Evolutionary conservation across 2,329 filamentous ascomycete species (phyloP), one percentile per base, ranked within the genome.

Genomic region (Sordariomycetes sp.): DNA sequence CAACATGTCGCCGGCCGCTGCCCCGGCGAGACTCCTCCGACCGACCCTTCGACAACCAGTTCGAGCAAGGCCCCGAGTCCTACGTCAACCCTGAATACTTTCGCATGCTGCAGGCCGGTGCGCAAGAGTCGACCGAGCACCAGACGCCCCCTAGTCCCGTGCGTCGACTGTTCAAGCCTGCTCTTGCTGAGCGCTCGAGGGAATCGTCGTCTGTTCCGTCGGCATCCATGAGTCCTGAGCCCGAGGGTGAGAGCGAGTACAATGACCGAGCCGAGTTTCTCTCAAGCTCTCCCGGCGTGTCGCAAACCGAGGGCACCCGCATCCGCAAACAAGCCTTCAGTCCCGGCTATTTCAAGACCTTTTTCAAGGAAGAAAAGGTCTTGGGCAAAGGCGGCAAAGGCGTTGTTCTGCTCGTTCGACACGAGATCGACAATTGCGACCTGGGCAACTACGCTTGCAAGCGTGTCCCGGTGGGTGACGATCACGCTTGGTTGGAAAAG

Each of bases 381-480:
- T 68, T 98, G 1, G 92, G 92, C 0, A 75, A 82, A 49, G 92
- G 93, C 16, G 92, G 93, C 4, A 94, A 94, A 53, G 92, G 92
- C 0, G 87, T 98, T 4, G 92, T 98, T 2, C 60, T 98, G 30
- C 69, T 96, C n/a, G 92, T 98, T 8, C 79, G 85, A 39, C 92
- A 98, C 59, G 72, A 94, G 44, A 76, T 98, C 38, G 92, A 96
- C 54, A 82, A 86, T 16, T 90, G 94, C 29, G 74, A 79, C 21
- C 68, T 98, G 2, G 92, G 92, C 2, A 75, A 92, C 43, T 98
- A 94, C 57, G 92, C 92, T 10, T 98, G 92, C 67, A 98, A 98
- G 59, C 78, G 93, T 30, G 88, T 98, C 0, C 93, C 92, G 0
- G 92, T 98, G 4, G 85, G 92, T 11, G 83, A 98, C 50, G 86